Conservation (phyloP, 2,329 filamentous ascomycete species). For the Paramyrothecium roridum region DNA sequence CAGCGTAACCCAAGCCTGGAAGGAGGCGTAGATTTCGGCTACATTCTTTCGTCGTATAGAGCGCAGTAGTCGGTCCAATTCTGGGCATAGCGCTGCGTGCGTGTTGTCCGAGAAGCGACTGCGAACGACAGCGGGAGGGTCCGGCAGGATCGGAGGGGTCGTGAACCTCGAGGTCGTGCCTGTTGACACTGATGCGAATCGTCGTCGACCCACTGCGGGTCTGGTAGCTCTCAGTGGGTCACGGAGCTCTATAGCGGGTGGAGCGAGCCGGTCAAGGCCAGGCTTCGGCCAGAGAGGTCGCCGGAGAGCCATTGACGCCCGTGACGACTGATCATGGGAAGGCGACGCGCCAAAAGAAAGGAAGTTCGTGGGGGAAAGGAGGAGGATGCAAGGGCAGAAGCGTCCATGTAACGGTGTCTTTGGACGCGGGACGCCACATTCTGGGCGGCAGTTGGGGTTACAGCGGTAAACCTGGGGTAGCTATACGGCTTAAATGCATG, state of each 20-base stretch:
- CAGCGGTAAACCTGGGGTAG: conserved; percentile 7
- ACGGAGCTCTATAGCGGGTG: conserved; percentile 14
- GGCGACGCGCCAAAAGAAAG: neutral
- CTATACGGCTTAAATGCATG: neutral
- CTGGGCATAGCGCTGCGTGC: conserved; percentile 2
- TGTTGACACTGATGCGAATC: conserved; percentile 15
- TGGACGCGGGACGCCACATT: neutral
- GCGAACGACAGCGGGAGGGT: too few species aligned
- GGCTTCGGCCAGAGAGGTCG: conserved; percentile 18
- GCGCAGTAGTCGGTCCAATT: conserved; percentile 21
- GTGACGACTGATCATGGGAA: neutral
- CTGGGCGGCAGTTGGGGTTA: neutral
- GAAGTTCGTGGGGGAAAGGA: neutral
- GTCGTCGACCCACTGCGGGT: conserved; percentile 18
- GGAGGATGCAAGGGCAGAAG: neutral
- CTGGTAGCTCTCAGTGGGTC: conserved; percentile 17
- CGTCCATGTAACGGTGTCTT: neutral
- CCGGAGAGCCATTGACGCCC: conserved; percentile 23
- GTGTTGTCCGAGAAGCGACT: too few species aligned
- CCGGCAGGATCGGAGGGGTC: neutral
- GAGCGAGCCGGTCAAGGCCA: conserved; percentile 14
- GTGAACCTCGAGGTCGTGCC: neutral
- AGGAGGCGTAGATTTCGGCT: conserved; percentile 15
- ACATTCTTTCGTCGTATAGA: conserved; percentile 26
- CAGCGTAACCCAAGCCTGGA: conserved; percentile 22